Base-by-base conservation (phyloP, 352 stramenopile species). In the Phytophthora idaei region DNA sequence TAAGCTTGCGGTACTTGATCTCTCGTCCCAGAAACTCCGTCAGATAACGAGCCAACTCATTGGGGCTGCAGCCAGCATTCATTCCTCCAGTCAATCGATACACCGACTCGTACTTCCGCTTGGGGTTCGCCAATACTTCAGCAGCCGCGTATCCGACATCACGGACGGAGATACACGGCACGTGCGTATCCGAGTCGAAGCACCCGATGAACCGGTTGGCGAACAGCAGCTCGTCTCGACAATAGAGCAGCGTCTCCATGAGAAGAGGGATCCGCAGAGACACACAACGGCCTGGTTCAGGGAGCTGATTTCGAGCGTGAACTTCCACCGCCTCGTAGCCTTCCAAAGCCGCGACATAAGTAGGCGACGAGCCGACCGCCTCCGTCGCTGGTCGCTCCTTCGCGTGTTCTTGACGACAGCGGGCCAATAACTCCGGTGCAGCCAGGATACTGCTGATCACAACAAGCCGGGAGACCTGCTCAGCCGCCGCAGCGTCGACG, bases 201-300 rank as follows among this genome's bases (percentile, higher is more conserved):
- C 79, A 89, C 25, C 80, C 73, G 12, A 85, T 54, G 17, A 92
- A 80, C 29, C 82, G 82, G 27, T 78, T 83, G 3, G 80, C 83
- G 42, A 87, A 94, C 31, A 92, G 63, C 36, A 94, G 73, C 56
- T 93, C 85, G 36, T 92, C 83, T 21, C 81, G 85, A 53, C 83
- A 92, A 53, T 90, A 87, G 11, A 92, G 66, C 32, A 92, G 66
- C 27, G 81, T 88, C 61, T 94, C 85, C 85, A 94, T 92, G 42
- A 92, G 68, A 27, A 92, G 51, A 21, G 85, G 85, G 53, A 92
- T 80, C 2, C 85, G 81, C 15, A 94, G 66, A 48, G 69, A 79
- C 28, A 94, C 76, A 67, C 70, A 85, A 37, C 74, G 68, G 7
- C 70, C 64, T 57, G 34, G 61, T 50, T 89, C 85, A 12, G 60